These are phyloP conservation scores for Cylindrodendrum hubeiense DNA, from an alignment of 2,329 filamentous ascomycete species.

Conservation along the genomic window DNA sequence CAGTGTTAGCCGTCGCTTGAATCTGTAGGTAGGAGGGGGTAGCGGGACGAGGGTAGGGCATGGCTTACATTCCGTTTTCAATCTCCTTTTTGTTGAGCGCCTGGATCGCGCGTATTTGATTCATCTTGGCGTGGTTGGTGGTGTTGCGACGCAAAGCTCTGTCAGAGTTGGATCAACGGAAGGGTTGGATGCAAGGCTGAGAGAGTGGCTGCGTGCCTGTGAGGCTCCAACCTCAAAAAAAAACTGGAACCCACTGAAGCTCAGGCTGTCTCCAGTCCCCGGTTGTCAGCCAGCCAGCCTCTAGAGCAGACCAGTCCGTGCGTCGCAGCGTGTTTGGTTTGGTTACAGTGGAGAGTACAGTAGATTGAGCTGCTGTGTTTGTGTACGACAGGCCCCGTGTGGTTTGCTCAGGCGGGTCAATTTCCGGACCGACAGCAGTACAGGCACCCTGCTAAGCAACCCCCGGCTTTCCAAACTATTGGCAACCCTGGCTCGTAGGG, in stretches of 20 bases:
- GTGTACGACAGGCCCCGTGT: slow-evolving; percentile 6
- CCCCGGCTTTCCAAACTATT: slow-evolving; percentile 29
- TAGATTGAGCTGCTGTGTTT: slow-evolving; percentile 2
- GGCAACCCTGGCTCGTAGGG: slow-evolving; percentile 40
- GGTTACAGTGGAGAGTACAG: slow-evolving; percentile 12
- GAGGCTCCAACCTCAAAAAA: slow-evolving; percentile 3
- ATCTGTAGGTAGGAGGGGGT: neutral
- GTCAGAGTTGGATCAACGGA: neutral
- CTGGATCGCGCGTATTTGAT: slow-evolving; percentile 92
- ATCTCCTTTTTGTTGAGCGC: slow-evolving; percentile 95
- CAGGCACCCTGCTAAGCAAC: slow-evolving; percentile 12
- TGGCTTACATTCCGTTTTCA: slow-evolving; percentile 84
- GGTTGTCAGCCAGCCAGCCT: neutral
- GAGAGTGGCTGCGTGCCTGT: slow-evolving; percentile 1
- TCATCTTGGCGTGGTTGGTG: slow-evolving; percentile 71
- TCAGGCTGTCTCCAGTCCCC: slow-evolving; percentile 9
- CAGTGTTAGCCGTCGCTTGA: slow-evolving; percentile 33
- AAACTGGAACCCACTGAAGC: slow-evolving; percentile 29
- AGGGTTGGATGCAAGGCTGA: slow-evolving; percentile 32
- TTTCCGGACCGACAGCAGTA: slow-evolving; percentile 49
- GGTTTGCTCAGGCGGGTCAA: slow-evolving; percentile 47
- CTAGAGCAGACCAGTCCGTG: slow-evolving; percentile 19
- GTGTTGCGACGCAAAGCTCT: neutral
- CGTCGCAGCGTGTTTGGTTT: neutral
- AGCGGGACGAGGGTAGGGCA: neutral